A percentile compares a stretch with the other conserved stretches of the same genome.
Evolutionary conservation across 768 basidiomycete genomes (phyloP).

Genomic region (Tricholoma sp.): DNA sequence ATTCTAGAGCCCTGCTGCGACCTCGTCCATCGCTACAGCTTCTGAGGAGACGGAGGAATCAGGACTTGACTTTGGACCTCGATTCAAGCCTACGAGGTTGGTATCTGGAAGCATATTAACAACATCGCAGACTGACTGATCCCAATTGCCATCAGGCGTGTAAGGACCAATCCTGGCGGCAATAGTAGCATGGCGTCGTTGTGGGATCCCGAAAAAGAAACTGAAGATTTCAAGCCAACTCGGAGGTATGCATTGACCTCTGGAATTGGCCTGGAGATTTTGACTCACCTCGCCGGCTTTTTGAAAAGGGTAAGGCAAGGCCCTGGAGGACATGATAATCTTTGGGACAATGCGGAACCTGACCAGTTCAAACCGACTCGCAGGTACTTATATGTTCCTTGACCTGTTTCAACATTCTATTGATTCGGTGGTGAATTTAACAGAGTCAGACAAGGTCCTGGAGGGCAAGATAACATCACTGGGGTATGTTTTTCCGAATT

Average conservation of each 20-base stretch:
- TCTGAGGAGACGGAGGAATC: constrained; percentile 19
- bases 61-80: constrained; percentile 31
- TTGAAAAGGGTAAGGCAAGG: constrained; percentile 60
- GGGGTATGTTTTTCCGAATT: constrained; percentile 22
- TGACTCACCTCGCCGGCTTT: not conserved
- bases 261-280: not conserved
- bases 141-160: constrained; percentile 25
- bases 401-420: not conserved
- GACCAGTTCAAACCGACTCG: constrained; percentile 68
- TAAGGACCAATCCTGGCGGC: constrained; percentile 42
- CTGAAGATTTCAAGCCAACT: constrained; percentile 59
- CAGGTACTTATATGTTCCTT: constrained; percentile 34
- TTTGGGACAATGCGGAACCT: constrained; percentile 43
- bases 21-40: not conserved
- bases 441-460: constrained; percentile 66
- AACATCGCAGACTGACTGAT: not conserved
- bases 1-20: not conserved
- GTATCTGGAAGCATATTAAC: constrained; percentile 7
- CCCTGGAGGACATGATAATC: constrained; percentile 15
- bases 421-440: not conserved
- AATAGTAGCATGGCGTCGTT: constrained; percentile 38
- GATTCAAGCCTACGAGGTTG: constrained; percentile 48
- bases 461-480: constrained; percentile 58
- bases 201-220: constrained; percentile 37
- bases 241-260: constrained; percentile 42